Conservation (phyloP, 2,329 filamentous ascomycete genomes). For the Fusarium subglutinans region DNA sequence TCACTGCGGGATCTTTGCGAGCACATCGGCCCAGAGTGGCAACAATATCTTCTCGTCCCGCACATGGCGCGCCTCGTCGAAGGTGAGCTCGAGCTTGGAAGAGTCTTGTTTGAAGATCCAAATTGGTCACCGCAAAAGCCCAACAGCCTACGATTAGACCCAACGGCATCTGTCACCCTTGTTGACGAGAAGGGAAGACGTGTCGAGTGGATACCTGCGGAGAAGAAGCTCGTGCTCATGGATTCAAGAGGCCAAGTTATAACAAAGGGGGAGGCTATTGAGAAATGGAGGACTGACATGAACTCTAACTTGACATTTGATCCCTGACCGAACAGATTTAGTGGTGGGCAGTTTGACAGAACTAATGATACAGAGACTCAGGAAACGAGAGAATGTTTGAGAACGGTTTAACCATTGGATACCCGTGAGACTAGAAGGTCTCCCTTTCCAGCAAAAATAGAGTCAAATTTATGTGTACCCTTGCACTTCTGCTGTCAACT, state of each 20-base stretch:
- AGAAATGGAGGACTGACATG: slow-evolving; percentile 10
- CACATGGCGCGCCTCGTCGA: slow-evolving; percentile 48
- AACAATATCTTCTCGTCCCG: slow-evolving; percentile 53
- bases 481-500: background rate
- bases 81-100: slow-evolving; percentile 50
- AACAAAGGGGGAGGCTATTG: background rate
- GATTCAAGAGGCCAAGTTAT: slow-evolving; percentile 8
- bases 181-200: slow-evolving; percentile 39
- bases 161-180: slow-evolving; percentile 22
- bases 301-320: background rate
- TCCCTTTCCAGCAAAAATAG: background rate
- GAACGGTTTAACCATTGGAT: background rate
- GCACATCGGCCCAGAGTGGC: slow-evolving; percentile 53
- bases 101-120: slow-evolving; percentile 56
- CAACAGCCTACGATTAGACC: slow-evolving; percentile 23
- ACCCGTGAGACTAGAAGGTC: slow-evolving; percentile 3
- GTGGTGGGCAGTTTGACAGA: background rate
- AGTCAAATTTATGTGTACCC: background rate
- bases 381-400: background rate
- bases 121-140: slow-evolving; percentile 49
- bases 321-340: background rate
- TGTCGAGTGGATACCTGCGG: slow-evolving; percentile 30
- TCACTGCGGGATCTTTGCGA: slow-evolving; percentile 57
- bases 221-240: slow-evolving; percentile 36
- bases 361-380: background rate